phyloP scores from a whole-genome alignment of 441 rosid genomes.

The Corymbia citriodora region DNA sequence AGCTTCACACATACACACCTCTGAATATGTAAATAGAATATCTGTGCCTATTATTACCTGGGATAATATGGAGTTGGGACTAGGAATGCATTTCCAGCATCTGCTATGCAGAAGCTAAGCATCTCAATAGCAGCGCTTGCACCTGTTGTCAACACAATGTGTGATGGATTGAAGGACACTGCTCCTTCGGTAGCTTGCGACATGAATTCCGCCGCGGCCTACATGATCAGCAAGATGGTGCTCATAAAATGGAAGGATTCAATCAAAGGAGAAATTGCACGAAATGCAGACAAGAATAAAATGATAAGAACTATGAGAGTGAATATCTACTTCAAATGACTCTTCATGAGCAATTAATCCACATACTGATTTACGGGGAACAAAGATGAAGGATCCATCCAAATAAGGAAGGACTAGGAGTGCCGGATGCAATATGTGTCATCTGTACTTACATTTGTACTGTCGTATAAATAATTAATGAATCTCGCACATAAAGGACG shows the following conservation, averaged over 20 bases:
- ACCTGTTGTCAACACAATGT: conserved; percentile 64
- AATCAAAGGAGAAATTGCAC: neutral
- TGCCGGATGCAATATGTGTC: neutral
- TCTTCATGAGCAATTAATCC: neutral
- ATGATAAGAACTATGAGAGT: neutral
- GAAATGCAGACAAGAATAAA: neutral
- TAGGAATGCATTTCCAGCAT: conserved; percentile 82
- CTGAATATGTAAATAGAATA: neutral
- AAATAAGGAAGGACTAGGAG: neutral
- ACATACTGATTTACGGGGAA: neutral
- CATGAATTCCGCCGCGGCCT: conserved; percentile 82
- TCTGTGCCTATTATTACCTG: conserved; percentile 32
- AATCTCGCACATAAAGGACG: neutral
- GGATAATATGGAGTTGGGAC: conserved; percentile 82
- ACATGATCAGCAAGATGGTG: conserved; percentile 1
- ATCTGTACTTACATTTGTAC: neutral
- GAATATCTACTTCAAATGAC: neutral
- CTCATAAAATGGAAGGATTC: neutral
- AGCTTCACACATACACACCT: neutral
- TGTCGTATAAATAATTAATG: neutral
- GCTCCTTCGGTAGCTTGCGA: conserved; percentile 45
- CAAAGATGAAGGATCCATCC: neutral
- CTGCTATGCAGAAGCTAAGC: conserved; percentile 83
- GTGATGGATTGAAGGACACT: conserved; percentile 57
- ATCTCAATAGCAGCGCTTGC: conserved; percentile 80